Percentiles rank a stretch among this genome's conserved stretches.
Conservation (phyloP, 179 eudicot species). For the Kewa caespitosa region DNA sequence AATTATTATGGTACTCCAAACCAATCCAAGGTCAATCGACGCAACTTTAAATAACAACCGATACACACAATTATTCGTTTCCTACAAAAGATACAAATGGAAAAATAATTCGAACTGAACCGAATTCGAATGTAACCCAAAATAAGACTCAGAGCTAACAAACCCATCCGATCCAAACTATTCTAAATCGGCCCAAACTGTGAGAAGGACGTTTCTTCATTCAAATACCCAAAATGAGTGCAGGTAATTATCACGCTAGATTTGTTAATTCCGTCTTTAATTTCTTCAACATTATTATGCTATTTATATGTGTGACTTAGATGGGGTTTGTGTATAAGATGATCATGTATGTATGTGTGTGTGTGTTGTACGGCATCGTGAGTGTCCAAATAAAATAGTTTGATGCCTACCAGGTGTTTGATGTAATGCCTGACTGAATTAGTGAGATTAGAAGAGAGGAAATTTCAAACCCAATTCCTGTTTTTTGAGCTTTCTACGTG, state of each 20-base stretch:
- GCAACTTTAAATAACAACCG: too few relatives aligned
- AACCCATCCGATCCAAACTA: too few relatives aligned
- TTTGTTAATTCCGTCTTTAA: too few relatives aligned
- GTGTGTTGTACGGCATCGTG: not conserved
- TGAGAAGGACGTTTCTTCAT: too few relatives aligned
- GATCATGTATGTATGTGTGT: not conserved
- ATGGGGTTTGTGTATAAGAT: not conserved
- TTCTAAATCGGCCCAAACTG: too few relatives aligned
- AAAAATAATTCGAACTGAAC: too few relatives aligned
- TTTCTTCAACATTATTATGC: not conserved
- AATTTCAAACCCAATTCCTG: not conserved
- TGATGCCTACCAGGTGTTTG: conserved; percentile 18
- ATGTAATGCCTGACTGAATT: conserved; percentile 3
- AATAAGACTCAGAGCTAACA: too few relatives aligned
- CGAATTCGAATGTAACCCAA: too few relatives aligned
- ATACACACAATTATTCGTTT: too few relatives aligned
- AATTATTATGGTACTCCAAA: too few relatives aligned
- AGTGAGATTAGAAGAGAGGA: not conserved
- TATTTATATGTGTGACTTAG: not conserved
- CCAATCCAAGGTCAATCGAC: too few relatives aligned
- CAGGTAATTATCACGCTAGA: conserved; percentile 3
- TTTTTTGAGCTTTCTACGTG: not conserved
- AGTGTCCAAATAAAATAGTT: not conserved
- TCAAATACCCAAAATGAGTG: conserved; percentile 17
- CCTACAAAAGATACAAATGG: too few relatives aligned